Conservation (phyloP, 192 early-diverging fungal species). For the Entomortierella chlamydospora region DNA sequence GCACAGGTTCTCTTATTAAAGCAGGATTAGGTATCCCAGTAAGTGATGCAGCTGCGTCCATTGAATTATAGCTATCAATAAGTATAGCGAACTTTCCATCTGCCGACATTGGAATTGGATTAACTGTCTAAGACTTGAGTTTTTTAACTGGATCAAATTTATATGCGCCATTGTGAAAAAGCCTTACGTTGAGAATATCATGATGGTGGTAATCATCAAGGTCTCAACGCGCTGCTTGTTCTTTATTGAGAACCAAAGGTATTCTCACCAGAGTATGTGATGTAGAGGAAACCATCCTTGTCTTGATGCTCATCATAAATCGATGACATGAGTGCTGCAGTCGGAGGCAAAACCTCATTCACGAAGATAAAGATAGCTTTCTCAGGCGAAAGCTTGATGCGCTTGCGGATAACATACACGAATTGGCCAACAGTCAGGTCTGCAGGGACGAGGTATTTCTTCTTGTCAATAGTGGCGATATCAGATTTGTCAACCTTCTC, state of each 20-base stretch:
- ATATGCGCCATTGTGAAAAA: too few relatives aligned
- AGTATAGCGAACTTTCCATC: too few relatives aligned
- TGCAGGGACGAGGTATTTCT: conserved; percentile 97
- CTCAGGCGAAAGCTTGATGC: conserved; percentile 96
- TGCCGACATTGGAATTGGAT: too few relatives aligned
- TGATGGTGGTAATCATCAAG: too few relatives aligned
- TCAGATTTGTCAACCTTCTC: conserved; percentile 99
- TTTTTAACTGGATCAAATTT: too few relatives aligned
- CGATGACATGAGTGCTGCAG: conserved; percentile 89
- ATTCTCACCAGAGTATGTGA: conserved; percentile 92
- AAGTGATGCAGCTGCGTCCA: too few relatives aligned
- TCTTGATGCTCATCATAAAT: conserved; percentile 99
- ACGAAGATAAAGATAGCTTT: conserved; percentile 99
- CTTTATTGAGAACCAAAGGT: conserved; percentile 72
- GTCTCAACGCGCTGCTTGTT: background rate
- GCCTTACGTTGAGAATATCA: too few relatives aligned
- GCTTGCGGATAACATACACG: conserved; percentile 96
- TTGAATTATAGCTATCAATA: too few relatives aligned
- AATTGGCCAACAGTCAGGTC: conserved; percentile 98
- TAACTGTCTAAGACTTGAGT: too few relatives aligned
- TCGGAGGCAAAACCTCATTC: conserved; percentile 95
- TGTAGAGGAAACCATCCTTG: conserved; percentile 98
- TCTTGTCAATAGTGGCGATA: conserved; percentile 98
- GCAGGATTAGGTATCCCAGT: too few relatives aligned
- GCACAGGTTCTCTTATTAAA: too few relatives aligned